Conservation (phyloP, 345 rosid species). For the Salix caprea region DNA sequence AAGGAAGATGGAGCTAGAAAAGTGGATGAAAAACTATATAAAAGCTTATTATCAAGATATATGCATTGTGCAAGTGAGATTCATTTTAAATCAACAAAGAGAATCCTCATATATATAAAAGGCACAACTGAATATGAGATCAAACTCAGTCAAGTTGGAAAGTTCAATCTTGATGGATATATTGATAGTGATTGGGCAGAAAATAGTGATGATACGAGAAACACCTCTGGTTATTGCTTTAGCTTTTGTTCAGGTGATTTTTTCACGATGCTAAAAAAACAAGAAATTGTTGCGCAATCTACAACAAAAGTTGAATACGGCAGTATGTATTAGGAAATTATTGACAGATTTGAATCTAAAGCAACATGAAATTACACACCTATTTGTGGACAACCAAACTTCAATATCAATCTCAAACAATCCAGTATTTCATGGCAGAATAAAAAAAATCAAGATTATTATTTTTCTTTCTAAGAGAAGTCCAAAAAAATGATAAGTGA, state of each 20-base stretch:
- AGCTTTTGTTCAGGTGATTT: neutral
- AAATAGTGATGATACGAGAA: too few relatives aligned
- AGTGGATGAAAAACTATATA: too few relatives aligned
- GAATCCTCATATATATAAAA: neutral
- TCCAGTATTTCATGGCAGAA: neutral
- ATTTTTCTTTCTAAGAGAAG: neutral
- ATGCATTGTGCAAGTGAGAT: too few relatives aligned
- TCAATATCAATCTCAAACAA: neutral
- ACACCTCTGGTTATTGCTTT: too few relatives aligned
- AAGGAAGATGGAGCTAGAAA: too few relatives aligned
- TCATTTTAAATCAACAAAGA: neutral
- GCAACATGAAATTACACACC: neutral
- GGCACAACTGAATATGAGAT: neutral
- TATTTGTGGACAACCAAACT: too few relatives aligned
- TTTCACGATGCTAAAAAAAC: neutral
- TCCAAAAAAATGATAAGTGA: neutral
- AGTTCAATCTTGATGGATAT: neutral
- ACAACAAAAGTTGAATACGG: too few relatives aligned
- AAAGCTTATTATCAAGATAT: too few relatives aligned
- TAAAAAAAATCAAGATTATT: neutral
- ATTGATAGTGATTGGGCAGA: too few relatives aligned
- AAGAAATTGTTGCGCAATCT: neutral
- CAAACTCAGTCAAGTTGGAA: neutral
- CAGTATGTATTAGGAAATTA: neutral
- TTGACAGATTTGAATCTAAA: neutral